Evolutionary conservation across 257 asterid genomes (phyloP), one percentile per base, ranked within the genome.

Genomic region (Knoxia roxburghii): DNA sequence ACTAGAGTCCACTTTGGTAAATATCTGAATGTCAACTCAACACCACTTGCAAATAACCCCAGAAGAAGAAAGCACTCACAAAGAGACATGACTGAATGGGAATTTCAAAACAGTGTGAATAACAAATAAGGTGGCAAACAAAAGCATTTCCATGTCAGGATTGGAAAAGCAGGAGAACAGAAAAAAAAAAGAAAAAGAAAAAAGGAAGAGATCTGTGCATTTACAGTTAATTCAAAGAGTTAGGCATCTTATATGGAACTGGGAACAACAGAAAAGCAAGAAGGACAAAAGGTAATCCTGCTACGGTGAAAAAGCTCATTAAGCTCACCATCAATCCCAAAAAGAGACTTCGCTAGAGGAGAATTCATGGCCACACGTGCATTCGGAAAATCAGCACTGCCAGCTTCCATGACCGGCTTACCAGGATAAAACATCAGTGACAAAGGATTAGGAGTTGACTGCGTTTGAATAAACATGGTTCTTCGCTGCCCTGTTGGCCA

Each of bases 371-470:
- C 95, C 18, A 90, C 74, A 32, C 98, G 98, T 21, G 96, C 95
- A 85, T 87, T 89, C 7, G 97, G 96, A 76, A 93, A 93, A 72
- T 93, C 98, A 0, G 90, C 84, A 65, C 91, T 89, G 65, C 98
- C 96, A 18, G 79, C 39, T 77, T 93, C 95, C 90, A 93, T 71
- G 54, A 93, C 97, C 6, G 95, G 86, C 82, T 88, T 88, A 76
- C 97, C 97, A n/a, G 98, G 98, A 75, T 82, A 75, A 83, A 93
- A 93, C 97, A 93, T 89, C 68, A 93, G 91, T 14, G 98, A 93
- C 17, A 85, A 84, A 35, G 98, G 98, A 63, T 93, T 93, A 2
- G 98, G 98, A 69, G 98, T 93, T 3, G 96, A 80, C 59, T 93
- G 97, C 15, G 97, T 90, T 79, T 90, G 98, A 69, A 93, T 93